Evolutionary conservation across 1,139 yeast species (phyloP).

Genomic region (Magnusiomyces tetraspermus): DNA sequence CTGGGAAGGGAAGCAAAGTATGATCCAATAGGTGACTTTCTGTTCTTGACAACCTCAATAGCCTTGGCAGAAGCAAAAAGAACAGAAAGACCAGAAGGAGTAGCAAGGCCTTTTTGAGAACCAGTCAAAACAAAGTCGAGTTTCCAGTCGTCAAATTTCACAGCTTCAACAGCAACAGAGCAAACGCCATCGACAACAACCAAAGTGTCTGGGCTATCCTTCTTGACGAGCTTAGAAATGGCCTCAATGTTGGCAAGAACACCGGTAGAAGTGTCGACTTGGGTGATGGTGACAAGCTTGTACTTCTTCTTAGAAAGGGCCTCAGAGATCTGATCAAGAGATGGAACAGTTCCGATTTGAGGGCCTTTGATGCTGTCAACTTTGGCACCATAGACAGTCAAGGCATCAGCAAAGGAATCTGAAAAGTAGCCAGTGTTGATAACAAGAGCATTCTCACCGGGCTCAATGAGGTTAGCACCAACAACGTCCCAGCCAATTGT

Average conservation of each 20-base stretch:
- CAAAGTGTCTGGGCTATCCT: constrained; percentile 67
- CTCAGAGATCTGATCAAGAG: constrained; percentile 47
- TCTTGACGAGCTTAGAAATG: constrained; percentile 52
- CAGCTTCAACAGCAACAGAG: constrained; percentile 79
- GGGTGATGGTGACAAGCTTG: constrained; percentile 74
- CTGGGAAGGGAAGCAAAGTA: constrained; percentile 69
- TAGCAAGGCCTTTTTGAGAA: constrained; percentile 92
- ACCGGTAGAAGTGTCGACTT: constrained; percentile 93
- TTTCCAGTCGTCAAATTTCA: constrained; percentile 86
- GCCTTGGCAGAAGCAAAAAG: constrained; percentile 73
- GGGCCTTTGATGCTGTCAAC: constrained; percentile 53
- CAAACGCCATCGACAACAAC: constrained; percentile 91
- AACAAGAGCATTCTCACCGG: constrained; percentile 60
- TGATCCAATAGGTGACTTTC: constrained; percentile 48
- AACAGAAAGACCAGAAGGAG: constrained; percentile 84
- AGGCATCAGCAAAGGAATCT: constrained; percentile 74
- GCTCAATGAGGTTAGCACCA: constrained; percentile 61
- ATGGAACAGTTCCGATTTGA: constrained; percentile 62
- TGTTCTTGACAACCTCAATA: constrained; percentile 44
- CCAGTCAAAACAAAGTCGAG: constrained; percentile 83
- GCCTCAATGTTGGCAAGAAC: constrained; percentile 67
- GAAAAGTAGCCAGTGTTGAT: constrained; percentile 91
- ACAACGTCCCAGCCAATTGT: constrained; percentile 93
- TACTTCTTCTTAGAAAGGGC: constrained; percentile 47
- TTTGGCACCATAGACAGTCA: constrained; percentile 64